Evolutionary conservation across 1,284 basidiomycete genomes (phyloP).

Genomic region (Irpex sp.): DNA sequence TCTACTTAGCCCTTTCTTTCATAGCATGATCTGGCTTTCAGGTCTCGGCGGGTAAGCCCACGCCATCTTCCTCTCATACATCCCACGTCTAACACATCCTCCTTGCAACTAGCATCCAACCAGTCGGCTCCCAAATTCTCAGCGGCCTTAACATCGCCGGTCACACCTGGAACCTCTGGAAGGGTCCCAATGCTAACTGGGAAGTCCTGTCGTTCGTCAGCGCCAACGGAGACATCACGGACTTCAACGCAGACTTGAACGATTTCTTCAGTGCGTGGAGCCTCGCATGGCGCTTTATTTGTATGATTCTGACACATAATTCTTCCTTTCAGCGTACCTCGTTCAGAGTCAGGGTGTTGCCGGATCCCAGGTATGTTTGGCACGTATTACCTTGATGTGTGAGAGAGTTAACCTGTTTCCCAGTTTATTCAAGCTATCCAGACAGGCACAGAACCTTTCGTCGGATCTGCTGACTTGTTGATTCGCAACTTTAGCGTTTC

Average conservation of each 20-base stretch:
- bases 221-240: conserved; percentile 41
- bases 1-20: not conserved
- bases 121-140: conserved; percentile 47
- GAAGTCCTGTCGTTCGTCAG: conserved; percentile 55
- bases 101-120: conserved; percentile 39
- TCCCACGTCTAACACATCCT: not conserved
- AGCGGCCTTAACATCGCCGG: conserved; percentile 42
- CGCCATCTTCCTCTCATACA: not conserved
- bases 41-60: conserved; percentile 47
- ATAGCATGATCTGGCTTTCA: conserved; percentile 62
- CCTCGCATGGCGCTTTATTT: not conserved
- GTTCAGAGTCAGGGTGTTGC: conserved; percentile 24
- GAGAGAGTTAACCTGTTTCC: not conserved
- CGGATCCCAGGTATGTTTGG: conserved; percentile 21
- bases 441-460: conserved; percentile 69
- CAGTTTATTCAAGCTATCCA: conserved; percentile 62
- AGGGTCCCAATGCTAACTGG: conserved; percentile 53
- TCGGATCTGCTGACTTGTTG: conserved; percentile 38
- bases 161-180: conserved; percentile 56
- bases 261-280: conserved; percentile 47
- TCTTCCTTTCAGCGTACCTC: conserved; percentile 21
- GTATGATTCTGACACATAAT: not conserved
- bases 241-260: conserved; percentile 53
- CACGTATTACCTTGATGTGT: not conserved
- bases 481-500: conserved; percentile 25